Evolutionary conservation across 345 rosid genomes (phyloP).

Genomic region (Arabidopsis suecica): DNA sequence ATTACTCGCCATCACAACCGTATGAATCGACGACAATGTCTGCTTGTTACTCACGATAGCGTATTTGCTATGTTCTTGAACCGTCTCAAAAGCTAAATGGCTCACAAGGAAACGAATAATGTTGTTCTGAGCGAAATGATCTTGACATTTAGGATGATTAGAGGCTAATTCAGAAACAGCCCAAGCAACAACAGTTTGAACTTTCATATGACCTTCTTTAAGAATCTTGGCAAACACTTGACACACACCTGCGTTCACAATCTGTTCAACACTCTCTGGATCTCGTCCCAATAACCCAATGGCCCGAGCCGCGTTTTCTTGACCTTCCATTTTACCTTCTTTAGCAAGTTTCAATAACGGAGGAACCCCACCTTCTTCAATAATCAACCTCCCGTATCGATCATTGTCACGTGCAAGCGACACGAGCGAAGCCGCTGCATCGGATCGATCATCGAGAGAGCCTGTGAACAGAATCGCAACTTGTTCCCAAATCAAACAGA

Average conservation of each 20-base stretch:
- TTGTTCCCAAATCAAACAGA: slow-evolving; percentile 90
- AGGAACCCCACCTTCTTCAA: slow-evolving; percentile 89
- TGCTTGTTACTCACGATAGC: slow-evolving; percentile 59
- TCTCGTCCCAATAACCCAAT: slow-evolving; percentile 77
- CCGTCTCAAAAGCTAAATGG: slow-evolving; percentile 87
- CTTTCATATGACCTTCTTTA: slow-evolving; percentile 83
- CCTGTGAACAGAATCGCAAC: slow-evolving; percentile 74
- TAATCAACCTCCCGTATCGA: slow-evolving; percentile 71
- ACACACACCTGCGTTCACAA: slow-evolving; percentile 75
- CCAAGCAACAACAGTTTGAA: slow-evolving; percentile 74
- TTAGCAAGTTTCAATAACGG: slow-evolving; percentile 77
- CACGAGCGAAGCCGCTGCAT: slow-evolving; percentile 78
- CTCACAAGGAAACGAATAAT: slow-evolving; percentile 77
- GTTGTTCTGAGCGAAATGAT: slow-evolving; percentile 74
- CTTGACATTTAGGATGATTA: slow-evolving; percentile 68
- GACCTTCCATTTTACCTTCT: slow-evolving; percentile 78
- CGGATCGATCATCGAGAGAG: slow-evolving; percentile 63
- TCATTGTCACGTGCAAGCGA: slow-evolving; percentile 84
- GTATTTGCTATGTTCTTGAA: slow-evolving; percentile 78
- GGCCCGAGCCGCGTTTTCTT: slow-evolving; percentile 84
- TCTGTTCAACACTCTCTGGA: slow-evolving; percentile 77
- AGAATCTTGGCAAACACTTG: slow-evolving; percentile 78
- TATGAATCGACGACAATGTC: slow-evolving; percentile 53
- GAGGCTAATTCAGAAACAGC: slow-evolving; percentile 74
- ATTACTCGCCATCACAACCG: slow-evolving; percentile 59